Conservation (phyloP, 1,284 basidiomycete species). For the Puccinia polysora region DNA sequence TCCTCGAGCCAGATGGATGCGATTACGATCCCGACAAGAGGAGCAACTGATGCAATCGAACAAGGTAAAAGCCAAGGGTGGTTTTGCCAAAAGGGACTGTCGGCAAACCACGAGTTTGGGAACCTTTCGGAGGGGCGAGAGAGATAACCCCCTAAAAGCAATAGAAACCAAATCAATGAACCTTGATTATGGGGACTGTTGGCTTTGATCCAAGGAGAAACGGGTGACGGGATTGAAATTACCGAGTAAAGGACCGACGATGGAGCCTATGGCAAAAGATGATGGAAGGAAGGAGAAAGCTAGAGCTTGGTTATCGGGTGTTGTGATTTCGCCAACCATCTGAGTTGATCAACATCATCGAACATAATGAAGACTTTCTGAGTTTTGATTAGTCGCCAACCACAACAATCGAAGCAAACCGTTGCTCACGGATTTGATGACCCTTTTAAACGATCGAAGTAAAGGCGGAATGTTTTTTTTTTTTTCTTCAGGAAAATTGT, state of each 20-base stretch:
- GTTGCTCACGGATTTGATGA: conserved; percentile 21
- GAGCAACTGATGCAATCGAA: neutral
- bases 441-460: neutral
- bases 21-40: neutral
- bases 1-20: conserved; percentile 6
- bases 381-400: neutral
- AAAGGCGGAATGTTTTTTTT: too few species aligned
- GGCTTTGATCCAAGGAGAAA: too few species aligned
- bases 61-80: conserved; percentile 22
- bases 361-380: neutral
- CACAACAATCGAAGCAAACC: neutral
- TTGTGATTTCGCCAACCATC: conserved; percentile 49
- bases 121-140: neutral
- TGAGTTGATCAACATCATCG: neutral
- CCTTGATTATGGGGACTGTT: too few species aligned
- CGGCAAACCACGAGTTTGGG: conserved; percentile 13
- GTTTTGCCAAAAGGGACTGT: conserved; percentile 2
- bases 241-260: conserved; percentile 47
- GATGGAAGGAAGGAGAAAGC: conserved; percentile 49
- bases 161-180: too few species aligned
- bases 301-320: conserved; percentile 48
- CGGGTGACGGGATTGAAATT: too few species aligned
- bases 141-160: conserved; percentile 16
- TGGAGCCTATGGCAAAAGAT: conserved; percentile 47
- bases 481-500: too few species aligned